These are phyloP conservation scores for Leptosphaerulina australis DNA, from an alignment of 2,329 filamentous ascomycete species.

Conservation along the genomic window DNA sequence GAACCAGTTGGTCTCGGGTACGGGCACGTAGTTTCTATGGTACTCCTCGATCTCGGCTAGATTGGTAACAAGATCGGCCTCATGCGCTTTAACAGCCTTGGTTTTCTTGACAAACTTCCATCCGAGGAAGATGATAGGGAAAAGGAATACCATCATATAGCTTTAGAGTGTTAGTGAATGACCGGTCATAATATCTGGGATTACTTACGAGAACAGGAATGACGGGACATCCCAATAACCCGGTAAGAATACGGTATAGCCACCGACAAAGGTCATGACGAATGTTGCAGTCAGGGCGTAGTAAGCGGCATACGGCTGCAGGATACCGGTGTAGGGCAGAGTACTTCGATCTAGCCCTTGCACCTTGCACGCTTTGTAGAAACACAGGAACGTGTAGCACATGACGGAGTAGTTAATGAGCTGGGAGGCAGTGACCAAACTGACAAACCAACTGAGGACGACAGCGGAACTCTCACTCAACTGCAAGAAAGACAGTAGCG, in stretches of 20 bases:
- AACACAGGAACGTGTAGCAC: constrained; percentile 73
- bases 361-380: constrained; percentile 69
- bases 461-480: constrained; percentile 70
- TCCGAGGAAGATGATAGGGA: constrained; percentile 69
- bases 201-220: constrained; percentile 71
- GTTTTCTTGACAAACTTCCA: constrained; percentile 76
- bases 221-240: constrained; percentile 69
- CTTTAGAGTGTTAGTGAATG: constrained; percentile 27
- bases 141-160: constrained; percentile 75
- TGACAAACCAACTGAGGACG: constrained; percentile 77
- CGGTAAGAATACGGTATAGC: constrained; percentile 77
- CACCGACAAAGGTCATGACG: constrained; percentile 75
- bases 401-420: constrained; percentile 57
- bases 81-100: constrained; percentile 59
- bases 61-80: constrained; percentile 68
- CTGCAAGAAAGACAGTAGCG: constrained; percentile 76
- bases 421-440: constrained; percentile 74
- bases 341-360: constrained; percentile 71
- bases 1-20: constrained; percentile 54
- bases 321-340: constrained; percentile 71
- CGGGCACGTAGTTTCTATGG: constrained; percentile 63
- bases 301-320: constrained; percentile 75
- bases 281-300: constrained; percentile 67
- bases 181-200: constrained; percentile 1
- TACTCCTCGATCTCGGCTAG: constrained; percentile 72